phyloP scores from a whole-genome alignment of 345 rosid species.

The Brassica juncea region DNA sequence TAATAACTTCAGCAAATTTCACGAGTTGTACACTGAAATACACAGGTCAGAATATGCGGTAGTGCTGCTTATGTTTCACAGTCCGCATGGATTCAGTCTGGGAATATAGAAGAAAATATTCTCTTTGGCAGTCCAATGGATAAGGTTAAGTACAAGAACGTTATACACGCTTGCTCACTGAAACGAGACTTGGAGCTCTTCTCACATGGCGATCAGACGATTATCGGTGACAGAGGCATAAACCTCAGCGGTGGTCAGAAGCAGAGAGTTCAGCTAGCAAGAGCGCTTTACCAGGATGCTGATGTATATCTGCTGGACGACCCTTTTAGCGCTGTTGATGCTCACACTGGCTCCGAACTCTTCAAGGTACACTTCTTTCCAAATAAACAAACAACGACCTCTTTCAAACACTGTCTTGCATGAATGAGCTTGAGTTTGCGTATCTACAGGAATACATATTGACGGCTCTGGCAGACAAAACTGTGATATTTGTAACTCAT shows the following conservation, averaged over 20 bases:
- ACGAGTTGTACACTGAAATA: constrained; percentile 1
- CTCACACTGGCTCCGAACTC: constrained; percentile 4
- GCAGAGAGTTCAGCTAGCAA: constrained; percentile 7
- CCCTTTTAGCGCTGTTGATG: constrained; percentile 1
- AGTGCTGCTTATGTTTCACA: constrained; percentile 4
- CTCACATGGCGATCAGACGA: constrained; percentile 7
- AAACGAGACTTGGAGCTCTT: not conserved
- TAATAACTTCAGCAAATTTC: not conserved
- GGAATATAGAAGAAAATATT: constrained; percentile 2
- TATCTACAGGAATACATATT: not conserved
- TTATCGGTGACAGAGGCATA: constrained; percentile 5
- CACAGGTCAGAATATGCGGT: constrained; percentile 13
- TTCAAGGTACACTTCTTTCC: not conserved
- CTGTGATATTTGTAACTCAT: not conserved
- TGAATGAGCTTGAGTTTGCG: not conserved
- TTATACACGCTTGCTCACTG: not conserved
- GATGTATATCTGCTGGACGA: constrained; percentile 2
- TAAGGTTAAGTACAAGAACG: not conserved
- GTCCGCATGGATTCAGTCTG: constrained; percentile 1
- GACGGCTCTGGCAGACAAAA: not conserved
- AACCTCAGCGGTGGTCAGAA: constrained; percentile 7
- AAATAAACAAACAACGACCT: not conserved
- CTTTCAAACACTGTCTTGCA: not conserved
- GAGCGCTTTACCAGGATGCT: constrained; percentile 7
- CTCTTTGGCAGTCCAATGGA: constrained; percentile 10